phyloP scores from a whole-genome alignment of 2,329 filamentous ascomycete species.

The Raffaelea deltoideospora region DNA sequence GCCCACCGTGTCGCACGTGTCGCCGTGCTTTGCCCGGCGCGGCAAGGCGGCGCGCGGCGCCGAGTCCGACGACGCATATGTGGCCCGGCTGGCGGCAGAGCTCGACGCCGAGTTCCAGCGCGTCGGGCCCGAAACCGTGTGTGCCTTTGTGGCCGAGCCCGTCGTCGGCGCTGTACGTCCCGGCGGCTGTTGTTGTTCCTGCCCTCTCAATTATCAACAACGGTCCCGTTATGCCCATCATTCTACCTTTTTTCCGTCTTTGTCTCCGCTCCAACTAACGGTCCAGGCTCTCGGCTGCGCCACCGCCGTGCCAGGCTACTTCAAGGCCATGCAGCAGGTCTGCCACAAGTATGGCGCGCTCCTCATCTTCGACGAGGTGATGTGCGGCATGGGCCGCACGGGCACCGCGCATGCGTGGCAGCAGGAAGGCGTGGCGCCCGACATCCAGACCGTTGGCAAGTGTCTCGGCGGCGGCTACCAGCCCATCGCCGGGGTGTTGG shows the following conservation, averaged over 20 bases:
- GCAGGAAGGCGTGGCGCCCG: conserved; percentile 40
- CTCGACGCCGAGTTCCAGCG: conserved; percentile 51
- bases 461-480: conserved; percentile 46
- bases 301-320: conserved; percentile 35
- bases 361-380: conserved; percentile 46
- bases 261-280: background rate
- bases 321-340: conserved; percentile 33
- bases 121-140: conserved; percentile 49
- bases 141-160: conserved; percentile 59
- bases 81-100: conserved; percentile 43
- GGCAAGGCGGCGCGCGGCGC: conserved; percentile 23
- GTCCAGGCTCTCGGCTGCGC: conserved; percentile 36
- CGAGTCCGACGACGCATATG: conserved; percentile 45
- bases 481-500: conserved; percentile 43
- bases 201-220: no score
- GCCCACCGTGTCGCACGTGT: conserved; percentile 42
- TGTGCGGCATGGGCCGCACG: conserved; percentile 51
- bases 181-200: no score
- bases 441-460: conserved; percentile 50
- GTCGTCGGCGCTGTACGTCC: conserved; percentile 53
- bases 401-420: conserved; percentile 50
- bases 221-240: no score
- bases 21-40: conserved; percentile 52
- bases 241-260: background rate
- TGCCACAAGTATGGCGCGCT: conserved; percentile 40